A percentile compares a stretch with the other conserved stretches of the same genome.
phyloP scores from a whole-genome alignment of 495 filamentous ascomycete genomes.

The Talaromyces liani region DNA sequence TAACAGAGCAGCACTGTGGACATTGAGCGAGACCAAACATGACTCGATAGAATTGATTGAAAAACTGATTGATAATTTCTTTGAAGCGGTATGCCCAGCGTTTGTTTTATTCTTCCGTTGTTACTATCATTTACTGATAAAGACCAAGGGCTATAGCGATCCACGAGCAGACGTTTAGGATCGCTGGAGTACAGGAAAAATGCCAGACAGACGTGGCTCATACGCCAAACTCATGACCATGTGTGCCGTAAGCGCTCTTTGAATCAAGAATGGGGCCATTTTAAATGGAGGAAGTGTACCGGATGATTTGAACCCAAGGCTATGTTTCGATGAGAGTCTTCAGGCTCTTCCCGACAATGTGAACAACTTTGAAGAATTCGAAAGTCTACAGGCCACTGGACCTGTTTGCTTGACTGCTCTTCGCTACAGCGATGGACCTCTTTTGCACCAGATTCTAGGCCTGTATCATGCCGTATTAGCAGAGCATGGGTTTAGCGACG shows the following conservation, averaged over 20 bases:
- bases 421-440: conserved; percentile 3
- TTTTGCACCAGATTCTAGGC: neutral
- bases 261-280: neutral
- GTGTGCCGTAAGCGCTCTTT: conserved; percentile 2
- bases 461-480: conserved; percentile 1
- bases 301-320: neutral
- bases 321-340: neutral
- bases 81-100: neutral
- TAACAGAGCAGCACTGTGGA: neutral
- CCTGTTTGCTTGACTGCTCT: neutral
- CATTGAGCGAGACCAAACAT: neutral
- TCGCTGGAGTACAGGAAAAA: neutral
- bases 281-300: neutral
- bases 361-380: neutral
- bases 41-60: neutral
- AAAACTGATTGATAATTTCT: neutral
- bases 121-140: neutral
- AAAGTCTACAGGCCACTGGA: neutral
- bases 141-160: neutral
- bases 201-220: neutral
- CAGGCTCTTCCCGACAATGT: neutral
- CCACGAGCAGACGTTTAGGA: neutral
- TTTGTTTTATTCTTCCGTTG: neutral
- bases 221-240: conserved; percentile 2
- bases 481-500: neutral